Evolutionary conservation across 73 alveolate genomes (phyloP).

Genomic region (Paramecium biaurelia): DNA sequence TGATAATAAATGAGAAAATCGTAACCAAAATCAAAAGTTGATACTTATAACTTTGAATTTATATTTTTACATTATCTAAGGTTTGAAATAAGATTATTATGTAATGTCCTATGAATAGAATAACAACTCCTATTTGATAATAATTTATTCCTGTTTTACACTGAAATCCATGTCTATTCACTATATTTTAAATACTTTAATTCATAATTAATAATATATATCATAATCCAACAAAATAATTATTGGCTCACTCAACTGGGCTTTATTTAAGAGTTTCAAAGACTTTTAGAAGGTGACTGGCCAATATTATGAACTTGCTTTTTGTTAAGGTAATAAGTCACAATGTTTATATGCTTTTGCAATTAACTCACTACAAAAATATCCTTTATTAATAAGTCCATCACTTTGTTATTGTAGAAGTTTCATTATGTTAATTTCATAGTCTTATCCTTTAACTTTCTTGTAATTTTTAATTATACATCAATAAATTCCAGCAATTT

Average conservation of each 20-base stretch:
- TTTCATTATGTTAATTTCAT: not conserved
- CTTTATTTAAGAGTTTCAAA: not conserved
- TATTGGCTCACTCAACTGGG: not conserved
- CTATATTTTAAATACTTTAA: not conserved
- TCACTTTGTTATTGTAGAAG: not conserved
- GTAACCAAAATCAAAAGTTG: not conserved
- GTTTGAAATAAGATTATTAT: not conserved
- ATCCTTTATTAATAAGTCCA: not conserved
- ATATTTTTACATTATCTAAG: not conserved
- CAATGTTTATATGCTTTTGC: slow-evolving; percentile 27
- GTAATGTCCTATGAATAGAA: not conserved
- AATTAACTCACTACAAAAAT: slow-evolving; percentile 14
- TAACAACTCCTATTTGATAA: not conserved
- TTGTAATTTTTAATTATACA: not conserved
- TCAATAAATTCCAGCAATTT: slow-evolving; percentile 2
- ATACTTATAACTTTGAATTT: not conserved
- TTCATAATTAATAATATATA: slow-evolving; percentile 3
- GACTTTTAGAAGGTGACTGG: not conserved
- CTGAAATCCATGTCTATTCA: slow-evolving; percentile 47
- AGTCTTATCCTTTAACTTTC: not conserved
- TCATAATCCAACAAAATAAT: not conserved
- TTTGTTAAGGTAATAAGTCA: not conserved
- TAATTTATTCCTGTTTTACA: slow-evolving; percentile 30
- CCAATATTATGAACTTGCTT: not conserved
- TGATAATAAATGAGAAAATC: not conserved